These are phyloP conservation scores for Nannochloropsis oceanica DNA, from an alignment of 108 stramenopile genomes.

Conservation along the genomic window DNA sequence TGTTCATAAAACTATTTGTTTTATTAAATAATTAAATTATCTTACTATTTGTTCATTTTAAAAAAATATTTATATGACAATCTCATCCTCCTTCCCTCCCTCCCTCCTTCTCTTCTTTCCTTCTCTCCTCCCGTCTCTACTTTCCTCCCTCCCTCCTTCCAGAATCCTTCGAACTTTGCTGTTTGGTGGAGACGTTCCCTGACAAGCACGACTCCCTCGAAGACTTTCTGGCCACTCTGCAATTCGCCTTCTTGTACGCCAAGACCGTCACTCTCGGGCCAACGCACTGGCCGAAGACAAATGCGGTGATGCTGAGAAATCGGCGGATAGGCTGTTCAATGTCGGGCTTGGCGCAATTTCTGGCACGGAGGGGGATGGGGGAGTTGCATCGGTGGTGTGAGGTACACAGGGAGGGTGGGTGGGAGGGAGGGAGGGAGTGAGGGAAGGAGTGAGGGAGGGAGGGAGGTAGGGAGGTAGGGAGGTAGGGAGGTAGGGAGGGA, in stretches of 20 bases:
- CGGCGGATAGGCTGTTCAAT: constrained; percentile 46
- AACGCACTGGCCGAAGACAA: constrained; percentile 43
- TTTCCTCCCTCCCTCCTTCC: neutral
- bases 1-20: no score
- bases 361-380: constrained; percentile 28
- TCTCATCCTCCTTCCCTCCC: neutral
- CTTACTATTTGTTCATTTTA: no score
- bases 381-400: constrained; percentile 41
- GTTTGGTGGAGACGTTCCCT: constrained; percentile 47
- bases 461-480: no score
- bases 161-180: constrained; percentile 49
- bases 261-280: constrained; percentile 45
- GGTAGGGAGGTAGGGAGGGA: no score
- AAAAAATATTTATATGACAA: no score
- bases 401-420: no score
- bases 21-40: no score
- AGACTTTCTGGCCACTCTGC: constrained; percentile 33
- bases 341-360: constrained; percentile 47
- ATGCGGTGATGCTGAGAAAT: constrained; percentile 40
- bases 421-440: no score
- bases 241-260: constrained; percentile 43
- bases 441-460: no score
- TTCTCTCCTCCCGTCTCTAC: neutral
- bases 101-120: neutral
- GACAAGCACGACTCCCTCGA: constrained; percentile 40